phyloP scores from a whole-genome alignment of 192 early-diverging fungal species.

The Rhizophagus prolifer region DNA sequence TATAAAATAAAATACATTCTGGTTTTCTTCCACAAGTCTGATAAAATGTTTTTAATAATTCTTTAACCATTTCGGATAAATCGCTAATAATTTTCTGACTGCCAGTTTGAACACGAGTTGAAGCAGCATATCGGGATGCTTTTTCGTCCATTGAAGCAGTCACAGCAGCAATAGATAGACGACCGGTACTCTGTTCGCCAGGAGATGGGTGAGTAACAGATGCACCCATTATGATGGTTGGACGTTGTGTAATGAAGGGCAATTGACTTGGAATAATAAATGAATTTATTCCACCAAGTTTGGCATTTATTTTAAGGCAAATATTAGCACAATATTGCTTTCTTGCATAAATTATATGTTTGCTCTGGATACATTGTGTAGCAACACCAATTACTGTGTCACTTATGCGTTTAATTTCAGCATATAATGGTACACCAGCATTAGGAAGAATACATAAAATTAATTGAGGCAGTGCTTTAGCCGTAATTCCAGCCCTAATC shows the following conservation, averaged over 20 bases:
- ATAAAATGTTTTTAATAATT: constrained; percentile 39
- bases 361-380: too few species aligned
- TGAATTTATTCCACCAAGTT: constrained; percentile 83
- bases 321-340: constrained; percentile 95
- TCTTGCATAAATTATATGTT: too few species aligned
- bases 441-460: not conserved
- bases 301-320: constrained; percentile 89
- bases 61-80: not conserved
- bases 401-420: too few species aligned
- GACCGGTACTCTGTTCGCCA: not conserved
- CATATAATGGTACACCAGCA: not conserved
- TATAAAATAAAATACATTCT: not conserved
- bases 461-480: too few species aligned
- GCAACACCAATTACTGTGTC: too few species aligned
- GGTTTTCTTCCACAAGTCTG: not conserved
- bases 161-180: not conserved
- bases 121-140: too few species aligned
- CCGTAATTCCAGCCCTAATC: not conserved
- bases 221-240: not conserved
- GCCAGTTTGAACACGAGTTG: not conserved
- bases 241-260: constrained; percentile 45
- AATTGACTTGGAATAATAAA: constrained; percentile 57
- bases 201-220: too few species aligned
- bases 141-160: too few species aligned
- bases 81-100: not conserved